phyloP scores from a whole-genome alignment of 495 filamentous ascomycete genomes.

The Viridothelium virens region DNA sequence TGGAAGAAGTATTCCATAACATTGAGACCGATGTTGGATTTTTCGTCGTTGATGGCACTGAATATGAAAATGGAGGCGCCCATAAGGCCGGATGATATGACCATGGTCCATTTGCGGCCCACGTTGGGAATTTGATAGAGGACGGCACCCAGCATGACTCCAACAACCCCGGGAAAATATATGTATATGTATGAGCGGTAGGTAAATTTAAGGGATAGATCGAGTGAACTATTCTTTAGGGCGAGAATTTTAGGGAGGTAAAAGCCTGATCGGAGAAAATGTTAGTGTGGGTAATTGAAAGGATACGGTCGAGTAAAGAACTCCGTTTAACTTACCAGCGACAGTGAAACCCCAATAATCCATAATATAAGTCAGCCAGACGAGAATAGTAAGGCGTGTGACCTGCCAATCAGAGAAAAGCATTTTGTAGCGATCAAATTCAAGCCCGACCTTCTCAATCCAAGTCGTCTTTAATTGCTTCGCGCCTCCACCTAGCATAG shows the following conservation, averaged over 20 bases:
- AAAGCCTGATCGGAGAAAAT: slow-evolving; percentile 27
- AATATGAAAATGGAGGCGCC: slow-evolving; percentile 41
- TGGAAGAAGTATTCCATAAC: slow-evolving; percentile 46
- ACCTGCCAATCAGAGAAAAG: slow-evolving; percentile 34
- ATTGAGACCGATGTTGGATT: slow-evolving; percentile 41
- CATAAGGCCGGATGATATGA: slow-evolving; percentile 42
- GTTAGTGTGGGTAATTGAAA: neutral
- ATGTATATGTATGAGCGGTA: slow-evolving; percentile 43
- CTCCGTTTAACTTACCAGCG: slow-evolving; percentile 27
- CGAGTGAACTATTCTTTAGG: slow-evolving; percentile 34
- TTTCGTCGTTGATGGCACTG: slow-evolving; percentile 37
- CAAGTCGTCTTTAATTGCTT: slow-evolving; percentile 26
- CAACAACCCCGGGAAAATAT: slow-evolving; percentile 40
- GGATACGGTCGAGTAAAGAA: no score
- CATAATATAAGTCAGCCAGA: slow-evolving; percentile 40
- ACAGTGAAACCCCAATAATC: slow-evolving; percentile 43
- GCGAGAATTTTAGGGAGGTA: slow-evolving; percentile 40
- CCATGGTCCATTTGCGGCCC: slow-evolving; percentile 43
- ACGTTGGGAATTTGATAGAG: slow-evolving; percentile 37
- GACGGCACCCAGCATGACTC: slow-evolving; percentile 37
- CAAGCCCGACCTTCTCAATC: slow-evolving; percentile 30
- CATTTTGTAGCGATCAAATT: slow-evolving; percentile 35
- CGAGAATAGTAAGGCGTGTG: slow-evolving; percentile 37
- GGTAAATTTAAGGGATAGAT: slow-evolving; percentile 31
- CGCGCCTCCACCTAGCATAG: slow-evolving; percentile 27